A percentile compares a stretch with the other conserved stretches of the same genome.
Evolutionary conservation across 192 early-diverging fungal genomes (phyloP).

Genomic region (Podila epigama): DNA sequence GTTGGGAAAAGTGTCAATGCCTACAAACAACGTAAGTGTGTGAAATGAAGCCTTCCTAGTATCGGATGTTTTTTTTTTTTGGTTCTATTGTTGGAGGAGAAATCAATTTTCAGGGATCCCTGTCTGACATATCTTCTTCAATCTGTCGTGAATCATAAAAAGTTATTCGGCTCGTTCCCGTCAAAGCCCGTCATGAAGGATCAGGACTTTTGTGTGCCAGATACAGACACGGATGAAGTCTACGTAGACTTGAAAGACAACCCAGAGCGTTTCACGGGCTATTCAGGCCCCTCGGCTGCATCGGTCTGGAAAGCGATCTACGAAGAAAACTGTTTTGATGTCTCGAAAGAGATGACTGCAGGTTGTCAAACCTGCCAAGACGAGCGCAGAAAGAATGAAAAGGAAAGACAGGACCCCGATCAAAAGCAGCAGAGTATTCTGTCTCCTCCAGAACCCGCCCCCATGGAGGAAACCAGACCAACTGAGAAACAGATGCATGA

Average conservation of each 20-base stretch:
- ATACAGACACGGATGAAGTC: slow-evolving; percentile 63
- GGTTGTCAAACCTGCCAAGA: slow-evolving; percentile 36
- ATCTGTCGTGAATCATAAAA: slow-evolving; percentile 18
- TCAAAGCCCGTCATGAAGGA: slow-evolving; percentile 59
- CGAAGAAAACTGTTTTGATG: slow-evolving; percentile 95
- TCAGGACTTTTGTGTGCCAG: slow-evolving; percentile 80
- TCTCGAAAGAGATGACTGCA: slow-evolving; percentile 64
- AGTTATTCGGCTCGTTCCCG: slow-evolving; percentile 51
- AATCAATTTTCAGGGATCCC: not conserved
- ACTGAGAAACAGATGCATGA: slow-evolving; percentile 29
- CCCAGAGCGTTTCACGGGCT: slow-evolving; percentile 97
- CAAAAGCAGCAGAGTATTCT: slow-evolving; percentile 15
- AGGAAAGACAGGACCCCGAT: not conserved
- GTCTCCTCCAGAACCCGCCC: slow-evolving; percentile 38
- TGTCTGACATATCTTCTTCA: too few species aligned
- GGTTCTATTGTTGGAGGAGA: slow-evolving; percentile 17
- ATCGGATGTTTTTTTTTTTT: slow-evolving; percentile 44
- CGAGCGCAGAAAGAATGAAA: slow-evolving; percentile 16
- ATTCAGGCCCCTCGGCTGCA: slow-evolving; percentile 85
- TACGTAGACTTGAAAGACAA: slow-evolving; percentile 93
- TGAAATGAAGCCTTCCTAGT: too few species aligned
- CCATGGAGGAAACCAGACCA: slow-evolving; percentile 17
- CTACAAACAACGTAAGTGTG: slow-evolving; percentile 12
- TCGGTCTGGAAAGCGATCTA: slow-evolving; percentile 98
- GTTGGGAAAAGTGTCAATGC: slow-evolving; percentile 27